These are phyloP conservation scores for Coemansia sp. DNA, from an alignment of 192 early-diverging fungal species.

Conservation along the genomic window DNA sequence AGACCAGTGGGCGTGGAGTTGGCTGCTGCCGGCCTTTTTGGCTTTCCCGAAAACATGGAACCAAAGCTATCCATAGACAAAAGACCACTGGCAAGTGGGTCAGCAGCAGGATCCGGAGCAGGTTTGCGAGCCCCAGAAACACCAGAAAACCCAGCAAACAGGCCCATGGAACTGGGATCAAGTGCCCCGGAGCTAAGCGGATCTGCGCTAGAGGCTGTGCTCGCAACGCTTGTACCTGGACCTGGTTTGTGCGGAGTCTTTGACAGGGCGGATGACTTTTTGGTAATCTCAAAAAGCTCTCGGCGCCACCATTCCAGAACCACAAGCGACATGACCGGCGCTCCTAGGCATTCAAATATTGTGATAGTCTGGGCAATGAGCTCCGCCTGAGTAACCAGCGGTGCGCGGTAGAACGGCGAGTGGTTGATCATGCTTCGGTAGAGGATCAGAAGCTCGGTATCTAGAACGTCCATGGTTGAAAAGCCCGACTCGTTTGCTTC, in stretches of 20 bases:
- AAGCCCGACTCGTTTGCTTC: constrained; percentile 23
- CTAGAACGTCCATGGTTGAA: constrained; percentile 41
- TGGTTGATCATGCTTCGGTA: constrained; percentile 49
- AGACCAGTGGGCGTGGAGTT: background rate
- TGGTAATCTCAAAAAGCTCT: constrained; percentile 36
- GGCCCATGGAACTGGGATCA: constrained; percentile 23
- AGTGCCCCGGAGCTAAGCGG: constrained; percentile 17
- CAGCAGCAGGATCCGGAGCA: constrained; percentile 5
- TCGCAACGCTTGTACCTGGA: background rate
- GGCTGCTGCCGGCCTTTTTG: background rate
- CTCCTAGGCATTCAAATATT: constrained; percentile 54
- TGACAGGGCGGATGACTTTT: constrained; percentile 1
- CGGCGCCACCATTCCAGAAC: constrained; percentile 55
- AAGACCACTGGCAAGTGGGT: constrained; percentile 31
- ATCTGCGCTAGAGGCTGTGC: background rate
- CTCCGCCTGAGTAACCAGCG: constrained; percentile 41
- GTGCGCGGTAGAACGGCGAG: constrained; percentile 44
- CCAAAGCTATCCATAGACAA: constrained; percentile 42
- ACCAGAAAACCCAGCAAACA: constrained; percentile 28
- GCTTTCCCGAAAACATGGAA: constrained; percentile 21
- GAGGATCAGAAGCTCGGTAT: constrained; percentile 51
- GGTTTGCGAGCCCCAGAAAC: constrained; percentile 7
- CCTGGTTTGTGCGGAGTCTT: background rate
- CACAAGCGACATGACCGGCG: constrained; percentile 52
- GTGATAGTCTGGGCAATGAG: constrained; percentile 54